Base-by-base conservation (phyloP, 176 grass and related monocot species). In the Musa itinerans region DNA sequence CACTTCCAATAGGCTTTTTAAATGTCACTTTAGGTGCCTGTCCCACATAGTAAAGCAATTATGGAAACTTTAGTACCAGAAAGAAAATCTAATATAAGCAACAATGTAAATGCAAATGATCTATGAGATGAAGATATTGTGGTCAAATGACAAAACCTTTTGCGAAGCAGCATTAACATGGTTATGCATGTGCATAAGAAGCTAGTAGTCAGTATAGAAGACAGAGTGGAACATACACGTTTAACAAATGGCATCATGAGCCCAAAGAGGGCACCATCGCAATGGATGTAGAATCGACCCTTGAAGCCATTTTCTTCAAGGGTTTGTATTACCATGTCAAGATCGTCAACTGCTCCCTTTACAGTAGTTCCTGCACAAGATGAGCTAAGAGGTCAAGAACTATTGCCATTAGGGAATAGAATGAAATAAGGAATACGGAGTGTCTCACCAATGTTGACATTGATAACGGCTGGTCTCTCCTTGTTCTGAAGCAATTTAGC, bases 221-320 rank as follows among this genome's bases (percentile, higher is more conserved):
- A 50, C 24, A 24, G 8, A 16, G 63, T 50, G 19, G 29, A 71
- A 87, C 62, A 75, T 85, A 96, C 92, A 34, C 85, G 89, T 76
- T 92, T 96, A 72, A 96, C 84, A 78, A 96, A 96, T 72, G 92
- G 92, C 58, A 96, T 89, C 92, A 96, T 96, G 54, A 96, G 80
- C 63, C 92, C 92, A 85, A 96, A 96, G 21, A 96, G 92, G 72
- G 92, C 92, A 66, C 92, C 92, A 78, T 96, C 92, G 63, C 89
- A 96, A 56, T 96, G 92, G 59, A 96, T 96, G 71, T 96, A 96
- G 66, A 96, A 96, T 43, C 84, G 83, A 77, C 89, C 86, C 63
- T 80, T 75, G 25, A 96, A 96, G 9, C 89, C 92, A 15, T 64
- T 85, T 85, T 96, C 78, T 76, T 96, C 92, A 9, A 92, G 92